Evolutionary conservation across 352 stramenopile species (phyloP).

Genomic region (Globisporangium nagaii): DNA sequence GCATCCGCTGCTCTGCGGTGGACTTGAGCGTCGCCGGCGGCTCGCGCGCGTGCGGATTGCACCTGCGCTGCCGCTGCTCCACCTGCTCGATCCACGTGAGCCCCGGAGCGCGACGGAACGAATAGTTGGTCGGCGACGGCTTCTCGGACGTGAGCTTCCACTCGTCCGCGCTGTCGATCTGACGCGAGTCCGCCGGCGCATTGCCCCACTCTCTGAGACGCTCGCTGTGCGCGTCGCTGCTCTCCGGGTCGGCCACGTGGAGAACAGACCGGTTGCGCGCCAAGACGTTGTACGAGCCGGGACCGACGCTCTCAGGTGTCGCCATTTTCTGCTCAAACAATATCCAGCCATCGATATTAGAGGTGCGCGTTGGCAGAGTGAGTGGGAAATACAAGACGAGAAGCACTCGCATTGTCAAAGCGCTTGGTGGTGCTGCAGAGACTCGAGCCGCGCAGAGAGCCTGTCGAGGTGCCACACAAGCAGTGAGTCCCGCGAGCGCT

Average conservation of each 20-base stretch:
- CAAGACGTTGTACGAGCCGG: constrained; percentile 49
- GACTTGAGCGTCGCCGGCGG: not conserved
- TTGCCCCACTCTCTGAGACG: constrained; percentile 46
- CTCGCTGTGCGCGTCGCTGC: constrained; percentile 13
- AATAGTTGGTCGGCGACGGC: constrained; percentile 43
- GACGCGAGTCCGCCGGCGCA: constrained; percentile 21
- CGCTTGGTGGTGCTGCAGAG: constrained; percentile 61
- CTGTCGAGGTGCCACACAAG: constrained; percentile 10
- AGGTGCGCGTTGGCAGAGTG: no score
- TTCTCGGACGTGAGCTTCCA: constrained; percentile 72
- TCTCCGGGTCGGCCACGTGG: not conserved
- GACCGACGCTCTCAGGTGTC: constrained; percentile 44
- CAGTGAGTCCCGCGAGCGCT: no score
- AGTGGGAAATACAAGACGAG: no score
- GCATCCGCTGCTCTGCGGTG: constrained; percentile 30
- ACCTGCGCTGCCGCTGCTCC: constrained; percentile 39
- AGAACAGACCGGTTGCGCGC: constrained; percentile 6
- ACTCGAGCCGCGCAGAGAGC: constrained; percentile 58
- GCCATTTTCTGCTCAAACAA: constrained; percentile 27
- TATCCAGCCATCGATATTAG: no score
- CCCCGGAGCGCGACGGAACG: constrained; percentile 40
- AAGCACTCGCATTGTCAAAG: constrained; percentile 30
- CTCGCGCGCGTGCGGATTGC: constrained; percentile 26
- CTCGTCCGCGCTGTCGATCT: constrained; percentile 46
- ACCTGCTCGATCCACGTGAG: constrained; percentile 72